Conservation (phyloP, 2,329 filamentous ascomycete species). For the Botryotinia convoluta region DNA sequence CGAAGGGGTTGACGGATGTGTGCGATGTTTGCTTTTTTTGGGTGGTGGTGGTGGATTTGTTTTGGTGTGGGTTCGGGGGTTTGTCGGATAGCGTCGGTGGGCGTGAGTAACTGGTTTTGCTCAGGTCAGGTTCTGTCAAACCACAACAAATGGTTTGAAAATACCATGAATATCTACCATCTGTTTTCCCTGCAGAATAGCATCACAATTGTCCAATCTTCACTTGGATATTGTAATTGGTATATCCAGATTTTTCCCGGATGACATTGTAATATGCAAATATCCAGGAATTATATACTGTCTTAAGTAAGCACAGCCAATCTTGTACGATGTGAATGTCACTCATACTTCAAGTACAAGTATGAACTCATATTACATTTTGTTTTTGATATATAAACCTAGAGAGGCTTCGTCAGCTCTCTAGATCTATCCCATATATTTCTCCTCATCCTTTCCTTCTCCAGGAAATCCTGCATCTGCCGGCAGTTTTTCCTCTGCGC, state of each 20-base stretch:
- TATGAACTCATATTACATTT: background rate
- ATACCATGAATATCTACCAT: background rate
- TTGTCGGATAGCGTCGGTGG: background rate
- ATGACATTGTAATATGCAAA: background rate
- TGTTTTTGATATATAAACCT: background rate
- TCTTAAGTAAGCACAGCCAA: background rate
- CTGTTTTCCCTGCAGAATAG: background rate
- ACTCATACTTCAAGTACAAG: background rate
- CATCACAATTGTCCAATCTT: background rate
- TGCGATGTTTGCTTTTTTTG: background rate
- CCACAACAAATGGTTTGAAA: background rate
- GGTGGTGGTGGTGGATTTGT: background rate
- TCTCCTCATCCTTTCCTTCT: background rate
- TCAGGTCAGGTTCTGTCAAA: too few species aligned
- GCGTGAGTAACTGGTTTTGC: background rate
- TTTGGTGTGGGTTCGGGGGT: background rate
- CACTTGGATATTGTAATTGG: background rate
- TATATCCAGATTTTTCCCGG: background rate
- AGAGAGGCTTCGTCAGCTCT: constrained; percentile 2
- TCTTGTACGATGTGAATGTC: background rate
- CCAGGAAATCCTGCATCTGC: background rate
- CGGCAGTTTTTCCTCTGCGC: background rate
- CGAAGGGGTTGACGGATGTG: too few species aligned
- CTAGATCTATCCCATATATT: background rate
- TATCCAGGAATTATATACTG: background rate